Conservation (phyloP, 1,284 basidiomycete genomes). For the Golubevia pallescens region DNA sequence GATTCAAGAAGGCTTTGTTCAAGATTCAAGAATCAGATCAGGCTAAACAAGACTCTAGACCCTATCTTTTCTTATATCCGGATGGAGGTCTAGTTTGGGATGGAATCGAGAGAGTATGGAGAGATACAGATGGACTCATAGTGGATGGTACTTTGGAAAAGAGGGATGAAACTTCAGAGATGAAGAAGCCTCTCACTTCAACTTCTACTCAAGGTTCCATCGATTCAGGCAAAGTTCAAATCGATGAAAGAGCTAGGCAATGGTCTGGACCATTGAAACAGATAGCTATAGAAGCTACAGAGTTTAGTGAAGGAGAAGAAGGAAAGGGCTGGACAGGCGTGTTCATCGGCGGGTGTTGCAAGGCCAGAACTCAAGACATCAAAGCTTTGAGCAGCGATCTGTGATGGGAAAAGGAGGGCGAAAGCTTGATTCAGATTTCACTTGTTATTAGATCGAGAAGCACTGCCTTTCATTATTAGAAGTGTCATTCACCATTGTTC, state of each 20-base stretch:
- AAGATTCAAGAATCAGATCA: slow-evolving; percentile 13
- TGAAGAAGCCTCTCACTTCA: background rate
- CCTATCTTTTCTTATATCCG: slow-evolving; percentile 49
- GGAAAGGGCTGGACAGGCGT: slow-evolving; percentile 26
- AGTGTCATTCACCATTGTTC: too few species aligned
- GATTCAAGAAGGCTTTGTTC: slow-evolving; percentile 23
- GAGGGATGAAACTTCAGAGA: background rate
- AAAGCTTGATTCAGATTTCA: too few species aligned
- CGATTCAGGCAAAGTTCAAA: slow-evolving; percentile 7
- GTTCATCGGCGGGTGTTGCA: slow-evolving; percentile 48
- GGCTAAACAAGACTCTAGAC: slow-evolving; percentile 15
- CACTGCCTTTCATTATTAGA: too few species aligned
- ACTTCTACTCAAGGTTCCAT: slow-evolving; percentile 15
- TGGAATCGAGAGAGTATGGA: slow-evolving; percentile 30
- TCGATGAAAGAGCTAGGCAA: slow-evolving; percentile 12
- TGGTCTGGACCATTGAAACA: slow-evolving; percentile 34
- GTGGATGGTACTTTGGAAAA: background rate
- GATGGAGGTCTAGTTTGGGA: slow-evolving; percentile 54
- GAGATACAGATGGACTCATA: background rate
- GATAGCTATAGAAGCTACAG: slow-evolving; percentile 11
- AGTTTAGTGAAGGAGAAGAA: background rate
- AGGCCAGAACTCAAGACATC: slow-evolving; percentile 38
- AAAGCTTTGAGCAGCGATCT: too few species aligned
- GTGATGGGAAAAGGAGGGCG: too few species aligned
- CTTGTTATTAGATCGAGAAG: too few species aligned